Evolutionary conservation across 2,329 filamentous ascomycete genomes (phyloP), one percentile per base, ranked within the genome.

Genomic region (Macroventuria anomochaeta): DNA sequence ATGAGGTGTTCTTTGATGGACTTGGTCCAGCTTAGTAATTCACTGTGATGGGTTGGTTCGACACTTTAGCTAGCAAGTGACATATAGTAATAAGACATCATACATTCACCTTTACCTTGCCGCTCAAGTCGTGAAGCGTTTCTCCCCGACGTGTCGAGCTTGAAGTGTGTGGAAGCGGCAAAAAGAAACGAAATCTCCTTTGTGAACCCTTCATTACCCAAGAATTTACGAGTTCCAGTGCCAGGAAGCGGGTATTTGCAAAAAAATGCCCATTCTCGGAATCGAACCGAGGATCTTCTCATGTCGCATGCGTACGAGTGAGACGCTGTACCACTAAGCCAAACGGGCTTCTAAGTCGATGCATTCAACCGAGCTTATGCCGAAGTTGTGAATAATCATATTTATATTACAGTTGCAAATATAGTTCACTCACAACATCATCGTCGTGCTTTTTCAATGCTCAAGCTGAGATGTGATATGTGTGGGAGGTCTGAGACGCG

Each of bases 1-100:
- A 70, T 44, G 64, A 70, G 36, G 50, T 51, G 0, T 69, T 70
- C 40, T 71, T 71, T 33, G 64, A 70, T 55, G 67, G 59, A 7
- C 52, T 58, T 13, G 66, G 63, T 7, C 64, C 59, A 2, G 63
- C 59, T 8, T 55, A 44, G 32, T n/a, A 17, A 8, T 21, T 31
- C 7, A 7, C 2, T 13, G 6, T 10, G 28, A 23, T 3, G 5
- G 18, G 4, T 12, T 21, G 20, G 15, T 13, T 12, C 8, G 7
- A 20, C n/a, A 13, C 15, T 21, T 10, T 13, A 17, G 4, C 2
- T 13, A 39, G 23, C 11, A 17, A 39, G 7, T 28, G n/a, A 28
- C 23, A 17, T 12, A 29, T 13, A 29, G 28, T 12, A 39, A 39
- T 26, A n/a, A 28, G 1, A 28, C 5, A 1, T 28, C 10, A 12